A percentile compares a stretch with the other conserved stretches of the same genome.
Evolutionary conservation across 805 yeast species (phyloP).

Genomic region (Wickerhamomyces queroliae): DNA sequence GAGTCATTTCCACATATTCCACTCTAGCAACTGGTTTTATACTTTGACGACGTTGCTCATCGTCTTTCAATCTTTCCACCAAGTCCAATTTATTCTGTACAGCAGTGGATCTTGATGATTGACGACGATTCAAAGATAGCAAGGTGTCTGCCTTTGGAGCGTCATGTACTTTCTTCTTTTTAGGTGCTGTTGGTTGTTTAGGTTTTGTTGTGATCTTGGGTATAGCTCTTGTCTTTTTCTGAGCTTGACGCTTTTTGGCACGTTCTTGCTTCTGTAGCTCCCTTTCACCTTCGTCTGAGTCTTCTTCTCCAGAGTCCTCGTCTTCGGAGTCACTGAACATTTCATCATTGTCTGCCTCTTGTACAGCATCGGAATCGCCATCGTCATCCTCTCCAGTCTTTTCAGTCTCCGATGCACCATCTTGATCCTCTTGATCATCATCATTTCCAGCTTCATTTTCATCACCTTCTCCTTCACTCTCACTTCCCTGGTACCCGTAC

Average conservation of each 20-base stretch:
- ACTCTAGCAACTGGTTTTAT: conserved; percentile 35
- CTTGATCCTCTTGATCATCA: conserved; percentile 23
- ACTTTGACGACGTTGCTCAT: conserved; percentile 51
- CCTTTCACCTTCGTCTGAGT: conserved; percentile 65
- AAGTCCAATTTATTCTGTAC: conserved; percentile 73
- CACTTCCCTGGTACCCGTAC: conserved; percentile 20
- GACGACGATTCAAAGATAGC: conserved; percentile 50
- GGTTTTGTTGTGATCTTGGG: conserved; percentile 29
- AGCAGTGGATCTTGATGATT: conserved; percentile 74
- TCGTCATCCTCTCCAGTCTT: conserved; percentile 6
- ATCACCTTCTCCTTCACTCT: conserved; percentile 24
- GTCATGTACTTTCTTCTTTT: conserved; percentile 25
- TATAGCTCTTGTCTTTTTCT: conserved; percentile 20
- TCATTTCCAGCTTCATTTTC: conserved; percentile 22
- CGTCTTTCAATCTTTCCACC: conserved; percentile 62
- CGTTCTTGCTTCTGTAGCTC: conserved; percentile 46
- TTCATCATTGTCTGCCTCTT: conserved; percentile 32
- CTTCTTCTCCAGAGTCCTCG: conserved; percentile 42
- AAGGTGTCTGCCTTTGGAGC: conserved; percentile 46
- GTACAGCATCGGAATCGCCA: conserved; percentile 8
- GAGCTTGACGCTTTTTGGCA: conserved; percentile 25
- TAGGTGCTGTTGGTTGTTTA: conserved; percentile 21
- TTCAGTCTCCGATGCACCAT: conserved; percentile 12
- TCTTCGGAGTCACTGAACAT: conserved; percentile 52
- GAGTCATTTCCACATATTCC: conserved; percentile 37